phyloP scores from a whole-genome alignment of 495 filamentous ascomycete species.

The Daldinia decipiens region DNA sequence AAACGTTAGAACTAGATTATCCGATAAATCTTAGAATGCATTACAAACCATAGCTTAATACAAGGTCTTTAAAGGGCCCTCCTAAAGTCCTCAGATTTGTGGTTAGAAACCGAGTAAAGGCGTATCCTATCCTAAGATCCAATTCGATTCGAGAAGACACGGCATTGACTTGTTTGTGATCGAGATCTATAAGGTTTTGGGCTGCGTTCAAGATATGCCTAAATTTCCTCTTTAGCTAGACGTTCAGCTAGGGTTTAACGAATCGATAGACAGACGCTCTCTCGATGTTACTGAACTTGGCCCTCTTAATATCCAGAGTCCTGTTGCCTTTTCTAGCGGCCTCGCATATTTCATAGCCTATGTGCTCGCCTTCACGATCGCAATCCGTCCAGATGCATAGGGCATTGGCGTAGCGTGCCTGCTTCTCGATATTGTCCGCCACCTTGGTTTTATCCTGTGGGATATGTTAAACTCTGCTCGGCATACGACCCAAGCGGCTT shows the following conservation, averaged over 20 bases:
- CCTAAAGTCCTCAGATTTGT: conserved; percentile 75
- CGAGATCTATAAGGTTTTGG: conserved; percentile 75
- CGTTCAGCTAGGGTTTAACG: neutral
- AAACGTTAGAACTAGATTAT: conserved; percentile 24
- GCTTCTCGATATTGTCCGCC: conserved; percentile 81
- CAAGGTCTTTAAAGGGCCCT: conserved; percentile 65
- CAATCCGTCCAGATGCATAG: conserved; percentile 99
- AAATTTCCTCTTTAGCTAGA: conserved; percentile 29
- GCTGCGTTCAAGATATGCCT: conserved; percentile 89
- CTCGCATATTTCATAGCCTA: conserved; percentile 89
- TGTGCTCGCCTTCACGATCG: conserved; percentile 96
- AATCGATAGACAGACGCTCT: conserved; percentile 69
- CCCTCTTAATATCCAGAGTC: conserved; percentile 80
- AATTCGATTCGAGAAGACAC: conserved; percentile 91
- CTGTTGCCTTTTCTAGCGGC: conserved; percentile 79
- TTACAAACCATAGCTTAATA: conserved; percentile 85
- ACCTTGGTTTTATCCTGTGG: conserved; percentile 79
- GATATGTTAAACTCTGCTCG: conserved; percentile 26
- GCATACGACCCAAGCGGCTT: neutral
- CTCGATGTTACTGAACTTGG: conserved; percentile 95
- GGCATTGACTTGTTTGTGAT: conserved; percentile 87
- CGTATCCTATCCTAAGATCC: conserved; percentile 88
- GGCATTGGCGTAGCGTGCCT: conserved; percentile 73
- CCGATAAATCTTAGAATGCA: conserved; percentile 14
- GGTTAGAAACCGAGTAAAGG: conserved; percentile 91